Evolutionary conservation across 2,329 filamentous ascomycete genomes (phyloP).

Genomic region (Verticillium nubilum): DNA sequence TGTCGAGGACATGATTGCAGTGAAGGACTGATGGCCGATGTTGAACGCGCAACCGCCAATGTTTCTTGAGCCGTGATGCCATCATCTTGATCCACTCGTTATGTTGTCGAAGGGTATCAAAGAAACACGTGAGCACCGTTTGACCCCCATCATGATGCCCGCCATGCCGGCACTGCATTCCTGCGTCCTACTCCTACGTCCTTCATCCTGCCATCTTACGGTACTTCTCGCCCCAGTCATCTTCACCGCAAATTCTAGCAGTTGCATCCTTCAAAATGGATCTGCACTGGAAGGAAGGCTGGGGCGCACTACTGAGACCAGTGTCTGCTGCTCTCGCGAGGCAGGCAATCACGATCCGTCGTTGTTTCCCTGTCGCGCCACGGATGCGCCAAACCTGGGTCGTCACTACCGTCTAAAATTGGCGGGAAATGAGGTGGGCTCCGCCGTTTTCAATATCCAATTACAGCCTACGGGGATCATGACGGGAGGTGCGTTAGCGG

Average conservation of each 20-base stretch:
- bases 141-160: conserved; percentile 6
- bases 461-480: not conserved
- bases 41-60: too few relatives aligned
- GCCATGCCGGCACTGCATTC: conserved; percentile 5
- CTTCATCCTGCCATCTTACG: not conserved
- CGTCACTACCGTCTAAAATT: not conserved
- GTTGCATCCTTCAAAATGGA: not conserved
- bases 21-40: not conserved
- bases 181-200: not conserved
- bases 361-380: not conserved
- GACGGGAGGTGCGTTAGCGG: not conserved
- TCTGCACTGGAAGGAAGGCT: not conserved
- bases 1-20: not conserved
- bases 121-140: too few relatives aligned
- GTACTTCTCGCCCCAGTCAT: not conserved
- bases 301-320: not conserved
- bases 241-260: not conserved
- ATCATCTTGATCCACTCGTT: too few relatives aligned
- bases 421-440: not conserved
- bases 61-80: too few relatives aligned
- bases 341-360: not conserved
- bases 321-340: not conserved
- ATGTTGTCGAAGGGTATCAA: too few relatives aligned
- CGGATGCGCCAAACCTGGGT: not conserved
- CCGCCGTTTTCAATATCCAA: not conserved